A percentile compares a stretch with the other conserved stretches of the same genome.
Evolutionary conservation across 2,329 filamentous ascomycete species (phyloP).

Genomic region (Aplosporella prunicola): DNA sequence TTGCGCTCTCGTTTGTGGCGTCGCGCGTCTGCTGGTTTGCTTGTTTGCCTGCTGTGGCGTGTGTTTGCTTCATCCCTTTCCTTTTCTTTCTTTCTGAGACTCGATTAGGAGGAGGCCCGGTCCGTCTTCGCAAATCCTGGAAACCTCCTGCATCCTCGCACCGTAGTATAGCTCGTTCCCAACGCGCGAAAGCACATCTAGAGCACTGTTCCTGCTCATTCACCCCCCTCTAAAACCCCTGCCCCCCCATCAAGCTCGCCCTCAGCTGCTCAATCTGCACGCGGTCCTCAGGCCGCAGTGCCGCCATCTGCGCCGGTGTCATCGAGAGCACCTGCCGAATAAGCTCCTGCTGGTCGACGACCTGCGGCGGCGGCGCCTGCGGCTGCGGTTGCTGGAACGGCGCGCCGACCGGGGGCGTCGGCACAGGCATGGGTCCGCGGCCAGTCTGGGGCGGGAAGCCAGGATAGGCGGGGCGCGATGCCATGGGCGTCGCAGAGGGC

Average conservation of each 20-base stretch:
- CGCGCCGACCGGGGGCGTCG: slow-evolving; percentile 41
- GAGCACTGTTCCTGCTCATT: too few relatives aligned
- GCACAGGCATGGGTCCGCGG: slow-evolving; percentile 32
- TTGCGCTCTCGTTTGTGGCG: too few relatives aligned
- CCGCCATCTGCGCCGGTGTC: slow-evolving; percentile 70
- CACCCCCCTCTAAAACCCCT: slow-evolving; percentile 6
- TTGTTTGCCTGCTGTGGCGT: too few relatives aligned
- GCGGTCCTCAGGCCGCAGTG: slow-evolving; percentile 63
- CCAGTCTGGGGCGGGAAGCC: slow-evolving; percentile 24
- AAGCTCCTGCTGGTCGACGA: slow-evolving; percentile 57
- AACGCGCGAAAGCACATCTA: too few relatives aligned
- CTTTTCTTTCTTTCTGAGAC: too few relatives aligned
- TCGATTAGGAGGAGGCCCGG: too few relatives aligned
- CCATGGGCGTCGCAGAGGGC: slow-evolving; percentile 27
- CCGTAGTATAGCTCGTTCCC: too few relatives aligned
- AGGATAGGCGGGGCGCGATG: slow-evolving; percentile 26
- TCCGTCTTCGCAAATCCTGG: too few relatives aligned
- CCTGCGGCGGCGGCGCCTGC: slow-evolving; percentile 26
- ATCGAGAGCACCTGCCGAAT: slow-evolving; percentile 75
- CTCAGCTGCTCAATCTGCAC: slow-evolving; percentile 72
- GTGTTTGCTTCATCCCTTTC: too few relatives aligned
- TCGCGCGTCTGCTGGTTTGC: too few relatives aligned
- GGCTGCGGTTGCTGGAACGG: slow-evolving; percentile 27
- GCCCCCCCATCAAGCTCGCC: slow-evolving; percentile 44
- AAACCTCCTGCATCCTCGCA: too few relatives aligned